phyloP scores from a whole-genome alignment of 345 rosid genomes.

The Reutealis trisperma region DNA sequence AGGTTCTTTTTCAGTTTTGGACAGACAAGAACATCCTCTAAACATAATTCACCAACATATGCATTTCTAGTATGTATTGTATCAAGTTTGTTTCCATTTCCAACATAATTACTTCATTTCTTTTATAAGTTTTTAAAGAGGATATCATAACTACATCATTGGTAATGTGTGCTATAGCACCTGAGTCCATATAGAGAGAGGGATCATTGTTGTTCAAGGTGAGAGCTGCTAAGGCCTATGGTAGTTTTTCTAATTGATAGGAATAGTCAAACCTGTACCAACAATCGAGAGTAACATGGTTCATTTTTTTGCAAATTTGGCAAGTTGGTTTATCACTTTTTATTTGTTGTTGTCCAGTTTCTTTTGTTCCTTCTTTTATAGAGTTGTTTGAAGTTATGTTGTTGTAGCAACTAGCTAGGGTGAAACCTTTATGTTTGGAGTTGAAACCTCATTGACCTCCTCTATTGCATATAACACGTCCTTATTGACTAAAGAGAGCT shows the following conservation, averaged over 20 bases:
- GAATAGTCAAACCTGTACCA: slow-evolving; percentile 8
- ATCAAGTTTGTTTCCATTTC: not conserved
- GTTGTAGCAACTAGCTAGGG: not conserved
- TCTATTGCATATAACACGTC: not conserved
- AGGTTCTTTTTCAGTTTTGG: not conserved
- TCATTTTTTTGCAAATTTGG: slow-evolving; percentile 1
- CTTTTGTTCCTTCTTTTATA: not conserved
- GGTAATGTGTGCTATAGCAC: not conserved
- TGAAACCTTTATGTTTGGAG: not conserved
- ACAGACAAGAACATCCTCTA: not conserved
- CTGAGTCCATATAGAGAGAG: not conserved
- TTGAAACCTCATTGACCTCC: not conserved
- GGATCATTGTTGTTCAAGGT: not conserved
- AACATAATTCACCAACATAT: not conserved
- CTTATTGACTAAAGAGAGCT: not conserved
- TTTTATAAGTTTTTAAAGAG: not conserved
- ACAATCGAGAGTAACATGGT: slow-evolving; percentile 5
- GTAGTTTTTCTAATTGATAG: not conserved
- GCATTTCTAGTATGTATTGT: not conserved
- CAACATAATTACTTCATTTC: not conserved
- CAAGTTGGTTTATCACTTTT: not conserved
- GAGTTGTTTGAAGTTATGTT: too few relatives aligned
- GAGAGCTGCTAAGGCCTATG: not conserved
- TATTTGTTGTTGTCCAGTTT: not conserved
- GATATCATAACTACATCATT: not conserved